Evolutionary conservation across 495 filamentous ascomycete species (phyloP), one percentile per base, ranked within the genome.

Genomic region (Glutinoglossum americanum): DNA sequence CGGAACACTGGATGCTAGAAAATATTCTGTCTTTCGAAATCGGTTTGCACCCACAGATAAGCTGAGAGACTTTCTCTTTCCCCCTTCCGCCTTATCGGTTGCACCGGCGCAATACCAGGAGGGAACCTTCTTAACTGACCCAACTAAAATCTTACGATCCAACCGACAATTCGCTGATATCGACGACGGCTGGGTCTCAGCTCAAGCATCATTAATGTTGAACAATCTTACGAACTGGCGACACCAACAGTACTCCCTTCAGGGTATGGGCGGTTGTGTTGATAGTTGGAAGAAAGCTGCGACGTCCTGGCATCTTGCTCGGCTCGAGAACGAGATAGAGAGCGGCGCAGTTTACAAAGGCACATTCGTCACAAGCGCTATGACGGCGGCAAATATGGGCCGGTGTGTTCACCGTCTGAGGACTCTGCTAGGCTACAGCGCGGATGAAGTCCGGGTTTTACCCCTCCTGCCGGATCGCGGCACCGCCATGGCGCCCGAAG

Each of bases 21-120:
- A 19, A 19, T 57, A 30, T 26, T 9, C 15, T 4, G 21, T 51
- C 19, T 57, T 37, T 57, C 55, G 55, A 17, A 21, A 57, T 3
- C 30, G 55, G 25, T 57, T 57, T 27, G 55, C 55, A 26, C 55
- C 55, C 15, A 51, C 55, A 17, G 2, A 21, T 5, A 57, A 57
- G 33, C 33, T 57, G 3, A 51, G 17, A 17, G 25, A 9, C 13
- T 57, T 57, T 15, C 55, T 57, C 15, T 57, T 57, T 25, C 25
- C 55, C 15, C 26, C 25, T n/a, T 9, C 30, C 15, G 55, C 55
- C 0, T 21, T 45, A n/a, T 45, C 41, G 3, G 41, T 21, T 3
- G 21, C 17, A 5, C 41, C 41, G 4, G 17, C 41, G 17, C 21
- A 45, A 11, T 5, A 10, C n/a, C 17, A 1, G 13, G n/a, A 45